A percentile compares a stretch with the other conserved stretches of the same genome.
These are phyloP conservation scores for Terfezia claveryi DNA, from an alignment of 495 filamentous ascomycete species.

Conservation along the genomic window DNA sequence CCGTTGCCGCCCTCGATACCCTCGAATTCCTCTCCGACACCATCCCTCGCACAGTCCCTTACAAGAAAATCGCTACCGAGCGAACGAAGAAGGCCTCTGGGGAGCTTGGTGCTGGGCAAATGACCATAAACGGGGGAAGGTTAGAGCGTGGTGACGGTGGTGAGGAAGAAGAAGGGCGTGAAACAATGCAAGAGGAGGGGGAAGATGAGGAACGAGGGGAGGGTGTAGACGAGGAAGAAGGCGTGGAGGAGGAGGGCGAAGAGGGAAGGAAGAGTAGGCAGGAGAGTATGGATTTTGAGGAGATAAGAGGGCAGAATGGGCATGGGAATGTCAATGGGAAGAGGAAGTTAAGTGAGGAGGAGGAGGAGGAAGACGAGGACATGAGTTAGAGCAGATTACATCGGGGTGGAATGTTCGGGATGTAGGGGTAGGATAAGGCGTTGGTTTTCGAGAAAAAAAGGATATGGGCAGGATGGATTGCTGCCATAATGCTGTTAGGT, in stretches of 20 bases:
- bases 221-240: not conserved
- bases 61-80: conserved; percentile 35
- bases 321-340: not conserved
- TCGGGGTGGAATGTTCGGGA: too few species aligned
- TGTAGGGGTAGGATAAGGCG: too few species aligned
- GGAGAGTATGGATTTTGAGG: too few species aligned
- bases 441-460: too few species aligned
- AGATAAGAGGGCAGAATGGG: not conserved
- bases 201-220: not conserved
- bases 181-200: not conserved
- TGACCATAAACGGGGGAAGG: not conserved
- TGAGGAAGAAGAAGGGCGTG: not conserved
- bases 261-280: too few species aligned
- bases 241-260: not conserved
- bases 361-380: not conserved
- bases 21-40: conserved; percentile 88
- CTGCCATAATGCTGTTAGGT: too few species aligned
- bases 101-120: not conserved
- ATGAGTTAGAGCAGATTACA: not conserved
- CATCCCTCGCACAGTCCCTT: conserved; percentile 63
- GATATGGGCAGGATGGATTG: too few species aligned
- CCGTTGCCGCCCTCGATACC: conserved; percentile 73
- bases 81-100: not conserved
- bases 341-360: not conserved
- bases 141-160: not conserved